phyloP scores from a whole-genome alignment of 2,329 filamentous ascomycete species.

The Paecilomyces sp. region DNA sequence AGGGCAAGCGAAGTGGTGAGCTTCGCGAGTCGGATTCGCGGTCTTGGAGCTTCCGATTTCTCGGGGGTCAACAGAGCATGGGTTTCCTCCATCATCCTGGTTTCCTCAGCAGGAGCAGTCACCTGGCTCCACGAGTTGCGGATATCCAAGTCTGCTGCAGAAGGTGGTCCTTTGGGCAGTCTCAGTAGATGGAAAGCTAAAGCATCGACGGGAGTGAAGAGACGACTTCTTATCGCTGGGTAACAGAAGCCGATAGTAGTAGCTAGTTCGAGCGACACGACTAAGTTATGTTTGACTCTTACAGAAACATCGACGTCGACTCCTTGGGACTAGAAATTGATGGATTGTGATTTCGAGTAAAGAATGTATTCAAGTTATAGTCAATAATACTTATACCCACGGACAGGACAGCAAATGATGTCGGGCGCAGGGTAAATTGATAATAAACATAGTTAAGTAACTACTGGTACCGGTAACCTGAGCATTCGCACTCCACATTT shows the following conservation, averaged over 20 bases:
- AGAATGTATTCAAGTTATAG: too few species aligned
- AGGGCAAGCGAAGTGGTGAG: conserved; percentile 3
- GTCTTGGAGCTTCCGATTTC: background rate
- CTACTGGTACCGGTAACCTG: background rate
- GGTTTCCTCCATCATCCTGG: background rate
- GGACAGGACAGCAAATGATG: too few species aligned
- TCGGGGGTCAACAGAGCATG: background rate
- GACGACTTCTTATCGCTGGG: background rate
- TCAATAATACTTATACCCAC: too few species aligned
- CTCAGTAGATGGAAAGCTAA: background rate
- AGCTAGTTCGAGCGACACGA: background rate
- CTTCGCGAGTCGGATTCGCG: background rate
- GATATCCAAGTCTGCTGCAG: background rate
- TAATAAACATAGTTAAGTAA: too few species aligned
- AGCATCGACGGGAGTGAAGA: background rate
- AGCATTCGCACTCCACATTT: background rate
- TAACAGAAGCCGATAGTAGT: background rate
- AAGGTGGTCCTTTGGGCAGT: background rate
- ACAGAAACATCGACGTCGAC: background rate
- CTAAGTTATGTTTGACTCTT: background rate
- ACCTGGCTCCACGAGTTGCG: background rate
- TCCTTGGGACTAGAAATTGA: background rate
- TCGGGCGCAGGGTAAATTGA: too few species aligned
- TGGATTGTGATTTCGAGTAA: too few species aligned
- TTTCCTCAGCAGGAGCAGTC: background rate